Evolutionary conservation across 371 early-diverging fungal species (phyloP).

Genomic region (Gilbertella persicaria): DNA sequence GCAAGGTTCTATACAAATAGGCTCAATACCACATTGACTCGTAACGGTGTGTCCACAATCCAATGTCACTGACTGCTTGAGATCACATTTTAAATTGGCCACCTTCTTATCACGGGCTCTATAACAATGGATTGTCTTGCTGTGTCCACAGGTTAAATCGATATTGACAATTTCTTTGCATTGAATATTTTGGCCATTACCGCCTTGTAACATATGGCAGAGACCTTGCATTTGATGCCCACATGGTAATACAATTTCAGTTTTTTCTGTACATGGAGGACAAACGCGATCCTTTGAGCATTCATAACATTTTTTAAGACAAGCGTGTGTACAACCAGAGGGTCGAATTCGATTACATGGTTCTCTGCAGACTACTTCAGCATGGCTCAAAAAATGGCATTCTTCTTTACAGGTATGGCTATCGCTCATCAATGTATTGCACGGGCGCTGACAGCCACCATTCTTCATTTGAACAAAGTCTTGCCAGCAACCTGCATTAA

Average conservation of each 20-base stretch:
- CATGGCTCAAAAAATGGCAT: conserved; percentile 38
- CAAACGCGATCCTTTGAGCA: conserved; percentile 27
- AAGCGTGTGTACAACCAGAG: conserved; percentile 31
- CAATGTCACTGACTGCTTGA: conserved; percentile 2
- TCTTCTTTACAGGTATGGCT: conserved; percentile 45
- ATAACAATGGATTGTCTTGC: conserved; percentile 12
- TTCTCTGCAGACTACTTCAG: conserved; percentile 23
- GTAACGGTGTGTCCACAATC: conserved; percentile 33
- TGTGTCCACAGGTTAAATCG: conserved; percentile 11
- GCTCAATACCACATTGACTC: conserved; percentile 5
- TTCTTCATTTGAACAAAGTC: conserved; percentile 35
- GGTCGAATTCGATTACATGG: conserved; percentile 33
- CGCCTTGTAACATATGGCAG: conserved; percentile 8
- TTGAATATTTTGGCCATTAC: background rate
- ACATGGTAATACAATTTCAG: conserved; percentile 15
- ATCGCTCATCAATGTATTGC: conserved; percentile 32
- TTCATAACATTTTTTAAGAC: conserved; percentile 33
- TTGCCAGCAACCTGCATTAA: conserved; percentile 15
- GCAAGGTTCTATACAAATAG: conserved; percentile 15
- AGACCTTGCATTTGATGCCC: conserved; percentile 22
- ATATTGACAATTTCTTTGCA: conserved; percentile 18
- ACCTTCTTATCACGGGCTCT: background rate
- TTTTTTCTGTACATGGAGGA: conserved; percentile 30
- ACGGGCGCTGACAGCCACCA: conserved; percentile 38
- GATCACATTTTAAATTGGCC: background rate